phyloP scores from a whole-genome alignment of 2,329 filamentous ascomycete genomes.

The Sporothrix mexicana region DNA sequence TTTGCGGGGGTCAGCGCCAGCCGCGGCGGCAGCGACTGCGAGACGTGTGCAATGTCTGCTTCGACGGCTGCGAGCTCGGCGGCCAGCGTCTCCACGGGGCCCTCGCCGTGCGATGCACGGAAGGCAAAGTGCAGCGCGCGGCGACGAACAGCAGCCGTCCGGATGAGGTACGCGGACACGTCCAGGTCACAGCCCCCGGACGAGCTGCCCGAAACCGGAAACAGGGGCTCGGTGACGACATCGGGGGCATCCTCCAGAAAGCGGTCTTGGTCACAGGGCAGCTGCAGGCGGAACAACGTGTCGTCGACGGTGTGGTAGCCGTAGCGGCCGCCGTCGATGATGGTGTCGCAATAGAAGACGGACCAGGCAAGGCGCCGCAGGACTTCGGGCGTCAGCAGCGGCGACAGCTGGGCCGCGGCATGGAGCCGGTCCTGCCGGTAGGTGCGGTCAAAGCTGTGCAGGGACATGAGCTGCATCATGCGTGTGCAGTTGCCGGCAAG shows the following conservation, averaged over 20 bases:
- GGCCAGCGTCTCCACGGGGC: constrained; percentile 29
- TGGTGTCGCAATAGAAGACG: constrained; percentile 34
- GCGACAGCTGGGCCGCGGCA: constrained; percentile 28
- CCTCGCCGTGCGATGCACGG: constrained; percentile 36
- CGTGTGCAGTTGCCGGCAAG: background rate
- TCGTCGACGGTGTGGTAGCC: constrained; percentile 35
- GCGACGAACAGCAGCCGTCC: constrained; percentile 34
- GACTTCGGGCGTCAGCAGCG: constrained; percentile 35
- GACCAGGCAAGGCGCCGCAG: constrained; percentile 36
- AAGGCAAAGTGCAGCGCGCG: constrained; percentile 36
- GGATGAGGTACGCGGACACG: constrained; percentile 33
- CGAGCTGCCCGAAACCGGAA: no score
- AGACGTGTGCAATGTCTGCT: constrained; percentile 34
- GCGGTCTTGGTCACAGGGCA: constrained; percentile 34
- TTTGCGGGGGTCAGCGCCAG: no score
- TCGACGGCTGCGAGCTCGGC: constrained; percentile 34
- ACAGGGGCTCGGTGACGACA: constrained; percentile 31
- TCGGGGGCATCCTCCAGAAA: constrained; percentile 30
- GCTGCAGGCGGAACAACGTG: constrained; percentile 33
- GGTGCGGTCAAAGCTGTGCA: constrained; percentile 35
- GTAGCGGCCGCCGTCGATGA: constrained; percentile 35
- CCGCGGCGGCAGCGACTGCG: no score
- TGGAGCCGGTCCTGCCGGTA: constrained; percentile 26
- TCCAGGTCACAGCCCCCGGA: constrained; percentile 28
- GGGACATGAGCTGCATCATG: constrained; percentile 37